Evolutionary conservation across 345 rosid genomes (phyloP), one percentile per base, ranked within the genome.

Genomic region (Kernera saxatilis): DNA sequence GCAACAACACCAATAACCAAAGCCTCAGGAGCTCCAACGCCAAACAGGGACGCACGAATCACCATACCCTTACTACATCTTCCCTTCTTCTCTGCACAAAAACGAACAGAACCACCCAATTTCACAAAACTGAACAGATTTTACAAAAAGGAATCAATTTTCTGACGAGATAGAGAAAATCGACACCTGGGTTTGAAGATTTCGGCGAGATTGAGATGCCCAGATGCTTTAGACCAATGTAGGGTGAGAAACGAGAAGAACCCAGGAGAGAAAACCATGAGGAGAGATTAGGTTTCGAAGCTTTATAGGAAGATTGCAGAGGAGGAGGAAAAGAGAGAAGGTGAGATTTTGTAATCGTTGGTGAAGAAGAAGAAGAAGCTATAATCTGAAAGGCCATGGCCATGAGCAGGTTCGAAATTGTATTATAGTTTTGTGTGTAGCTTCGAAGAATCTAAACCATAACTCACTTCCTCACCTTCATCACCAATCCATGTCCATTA

Each of bases 11-110:
- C 99, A 82, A 94, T 91, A 62, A 94, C 97, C 82, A 94, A 51
- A 82, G 93, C 99, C 80, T 91, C 97, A 51, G 99, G 97, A 81
- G 97, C 99, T 74, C 99, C 99, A 75, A 94, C 97, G 6, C 97
- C 97, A 71, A 94, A 93, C 29, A 94, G 76, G 59, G 99, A 94
- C 67, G 97, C 97, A 63, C 69, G 76, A 49, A 87, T 78, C 69
- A 74, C 68, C 82, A 33, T 72, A 22, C 88, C 73, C 25, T 58
- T 81, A 54, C 79, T 79, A 53, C 82, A 65, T 64, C 82, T 85
- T 37, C 74, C 51, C 73, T 67, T 89, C 77, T 32, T 85, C 74
- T 75, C 98, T 93, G 88, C 27, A 72, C 10, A 78, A 77, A 39
- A 15, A 23, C 46, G 19, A 1, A 19, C 14, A 45, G 26, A 19